Evolutionary conservation across 331 rosid genomes (phyloP), one percentile per base, ranked within the genome.

Genomic region (Saraca asoca): DNA sequence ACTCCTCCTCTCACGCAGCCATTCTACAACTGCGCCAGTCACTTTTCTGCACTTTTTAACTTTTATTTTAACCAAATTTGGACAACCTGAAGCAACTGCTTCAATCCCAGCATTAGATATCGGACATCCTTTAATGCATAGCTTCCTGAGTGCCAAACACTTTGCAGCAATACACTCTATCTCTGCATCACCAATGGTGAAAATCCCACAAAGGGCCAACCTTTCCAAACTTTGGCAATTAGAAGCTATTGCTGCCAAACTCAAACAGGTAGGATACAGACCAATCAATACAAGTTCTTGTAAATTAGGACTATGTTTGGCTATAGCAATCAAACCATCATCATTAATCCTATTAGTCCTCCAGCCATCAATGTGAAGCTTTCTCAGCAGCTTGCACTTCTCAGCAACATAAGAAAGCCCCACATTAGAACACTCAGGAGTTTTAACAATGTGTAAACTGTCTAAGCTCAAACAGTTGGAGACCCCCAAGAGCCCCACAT

Each of bases 361-460:
- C 95, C 97, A 91, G 15, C 93, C 97, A 82, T 88, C 93, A 56
- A 88, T 77, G 78, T 88, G 95, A 66, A 91, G 83, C 89, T 91
- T 91, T 73, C 86, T 91, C 76, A 91, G 55, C 44, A 49, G 54
- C 79, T 64, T 88, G 64, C 97, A 91, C 18, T 76, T 52, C 56
- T 85, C 85, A 41, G 95, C 95, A 51, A 91, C 82, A 16, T 55
- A 43, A 12, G 74, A 56, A 33, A 91, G 79, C 45, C 97, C 97
- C 3, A 56, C 20, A 60, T 91, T 84, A 2, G 95, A 70, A 60
- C 97, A 91, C 60, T 87, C 92, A 0, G 92, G 77, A 5, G 80
- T 83, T 73, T 85, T 88, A 29, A 88, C 83, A 60, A 91, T 79
- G 41, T 82, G 90, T 69, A 91, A 72, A 17, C 70, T 78, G 62